phyloP scores from a whole-genome alignment of 768 basidiomycete genomes.

The Rhodotorula diobovata region DNA sequence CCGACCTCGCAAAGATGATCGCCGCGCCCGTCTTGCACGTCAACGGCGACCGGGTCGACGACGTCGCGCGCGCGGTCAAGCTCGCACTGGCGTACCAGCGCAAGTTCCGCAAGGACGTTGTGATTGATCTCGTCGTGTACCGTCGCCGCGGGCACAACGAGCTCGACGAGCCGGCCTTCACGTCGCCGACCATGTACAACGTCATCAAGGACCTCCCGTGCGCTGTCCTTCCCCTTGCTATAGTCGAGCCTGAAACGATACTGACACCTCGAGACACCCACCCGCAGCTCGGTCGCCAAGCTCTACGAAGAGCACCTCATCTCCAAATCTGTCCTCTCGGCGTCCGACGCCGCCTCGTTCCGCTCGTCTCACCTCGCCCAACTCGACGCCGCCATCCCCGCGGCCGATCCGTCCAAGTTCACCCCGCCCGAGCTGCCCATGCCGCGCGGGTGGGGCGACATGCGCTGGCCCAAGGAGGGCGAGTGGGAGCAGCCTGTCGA shows the following conservation, averaged over 20 bases:
- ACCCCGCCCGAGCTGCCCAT: constrained; percentile 54
- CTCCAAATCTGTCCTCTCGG: constrained; percentile 55
- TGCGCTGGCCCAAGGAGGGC: constrained; percentile 60
- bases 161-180: constrained; percentile 59
- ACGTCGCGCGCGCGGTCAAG: constrained; percentile 77
- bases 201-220: constrained; percentile 74
- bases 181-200: constrained; percentile 85
- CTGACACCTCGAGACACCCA: no score
- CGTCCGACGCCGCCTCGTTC: constrained; percentile 53
- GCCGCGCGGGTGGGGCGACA: constrained; percentile 60
- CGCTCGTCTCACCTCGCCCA: constrained; percentile 60
- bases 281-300: constrained; percentile 17
- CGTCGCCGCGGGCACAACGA: constrained; percentile 59
- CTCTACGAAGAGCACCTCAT: constrained; percentile 27
- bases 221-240: not conserved
- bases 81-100: constrained; percentile 83
- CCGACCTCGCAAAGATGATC: constrained; percentile 56
- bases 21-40: constrained; percentile 83
- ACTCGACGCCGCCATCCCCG: constrained; percentile 61
- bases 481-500: constrained; percentile 58
- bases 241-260: no score
- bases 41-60: constrained; percentile 87
- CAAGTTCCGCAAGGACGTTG: constrained; percentile 67
- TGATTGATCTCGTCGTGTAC: constrained; percentile 72
- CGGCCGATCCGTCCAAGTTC: constrained; percentile 46